Evolutionary conservation across 441 rosid genomes (phyloP).

Genomic region (Francoa sonchifolia): DNA sequence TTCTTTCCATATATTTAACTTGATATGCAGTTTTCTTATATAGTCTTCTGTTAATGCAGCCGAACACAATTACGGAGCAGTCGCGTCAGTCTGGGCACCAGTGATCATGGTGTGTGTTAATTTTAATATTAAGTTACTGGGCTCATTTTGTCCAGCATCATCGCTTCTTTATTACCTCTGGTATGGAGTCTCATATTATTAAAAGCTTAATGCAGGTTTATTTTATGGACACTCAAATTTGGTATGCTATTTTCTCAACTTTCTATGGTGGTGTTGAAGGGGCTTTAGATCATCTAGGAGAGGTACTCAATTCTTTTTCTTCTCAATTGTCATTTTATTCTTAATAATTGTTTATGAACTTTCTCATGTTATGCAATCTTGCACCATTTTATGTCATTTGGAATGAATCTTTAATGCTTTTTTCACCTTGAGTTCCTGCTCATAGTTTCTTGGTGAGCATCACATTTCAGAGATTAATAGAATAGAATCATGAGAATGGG

Average conservation of each 20-base stretch:
- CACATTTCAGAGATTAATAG: no score
- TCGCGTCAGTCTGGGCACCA: constrained; percentile 77
- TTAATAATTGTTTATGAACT: background rate
- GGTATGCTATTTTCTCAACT: constrained; percentile 89
- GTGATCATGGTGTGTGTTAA: constrained; percentile 44
- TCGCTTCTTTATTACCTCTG: no score
- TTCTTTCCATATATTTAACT: constrained; percentile 10
- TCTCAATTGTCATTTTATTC: no score
- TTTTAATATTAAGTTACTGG: background rate
- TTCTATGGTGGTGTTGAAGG: constrained; percentile 87
- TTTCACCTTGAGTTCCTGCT: background rate
- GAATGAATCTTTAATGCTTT: background rate
- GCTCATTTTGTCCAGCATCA: no score
- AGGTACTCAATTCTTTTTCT: constrained; percentile 37
- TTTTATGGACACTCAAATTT: constrained; percentile 96
- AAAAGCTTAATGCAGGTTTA: constrained; percentile 49
- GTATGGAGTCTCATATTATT: constrained; percentile 14
- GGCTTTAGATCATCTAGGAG: constrained; percentile 95
- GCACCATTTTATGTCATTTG: background rate
- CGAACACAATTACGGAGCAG: constrained; percentile 57
- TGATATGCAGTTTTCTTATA: constrained; percentile 5
- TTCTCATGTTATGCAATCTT: background rate
- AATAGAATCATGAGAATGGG: background rate
- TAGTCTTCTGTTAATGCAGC: constrained; percentile 36
- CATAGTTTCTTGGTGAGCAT: no score